Percentiles rank a stretch among this genome's conserved stretches.
These are phyloP conservation scores for Aspergillus spinulosporus DNA, from an alignment of 2,329 filamentous ascomycete genomes.

Conservation along the genomic window DNA sequence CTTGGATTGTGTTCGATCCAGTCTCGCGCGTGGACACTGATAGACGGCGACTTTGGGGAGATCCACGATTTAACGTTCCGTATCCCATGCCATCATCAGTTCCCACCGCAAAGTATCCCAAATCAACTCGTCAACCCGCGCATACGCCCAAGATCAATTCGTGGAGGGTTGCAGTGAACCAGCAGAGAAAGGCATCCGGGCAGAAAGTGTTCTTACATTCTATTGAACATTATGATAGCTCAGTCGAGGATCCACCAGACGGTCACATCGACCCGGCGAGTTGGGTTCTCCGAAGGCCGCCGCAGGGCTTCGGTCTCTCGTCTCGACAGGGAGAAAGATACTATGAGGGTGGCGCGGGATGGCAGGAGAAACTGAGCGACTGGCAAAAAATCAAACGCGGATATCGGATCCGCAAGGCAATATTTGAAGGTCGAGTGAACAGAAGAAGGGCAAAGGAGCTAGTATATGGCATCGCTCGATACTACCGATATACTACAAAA, in stretches of 20 bases:
- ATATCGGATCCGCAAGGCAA: constrained; percentile 39
- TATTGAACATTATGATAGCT: constrained; percentile 37
- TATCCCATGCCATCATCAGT: constrained; percentile 25
- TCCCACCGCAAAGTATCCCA: constrained; percentile 32
- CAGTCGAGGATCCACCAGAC: constrained; percentile 41
- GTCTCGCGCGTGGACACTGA: constrained; percentile 37
- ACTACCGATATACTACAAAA: constrained; percentile 21
- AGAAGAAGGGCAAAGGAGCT: constrained; percentile 34
- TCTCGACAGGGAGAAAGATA: constrained; percentile 38
- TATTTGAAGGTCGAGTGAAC: constrained; percentile 40
- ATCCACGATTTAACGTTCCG: constrained; percentile 38
- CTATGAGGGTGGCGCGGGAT: constrained; percentile 43
- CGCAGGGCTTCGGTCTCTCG: constrained; percentile 40
- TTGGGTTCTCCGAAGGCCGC: constrained; percentile 44
- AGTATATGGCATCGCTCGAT: constrained; percentile 23
- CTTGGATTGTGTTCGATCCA: constrained; percentile 43
- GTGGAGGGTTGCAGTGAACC: constrained; percentile 43
- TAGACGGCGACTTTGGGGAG: constrained; percentile 34
- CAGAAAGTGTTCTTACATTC: constrained; percentile 31
- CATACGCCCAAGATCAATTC: constrained; percentile 38
- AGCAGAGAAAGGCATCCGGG: constrained; percentile 32
- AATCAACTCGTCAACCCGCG: constrained; percentile 19
- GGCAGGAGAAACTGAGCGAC: constrained; percentile 42
- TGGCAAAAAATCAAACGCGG: constrained; percentile 40
- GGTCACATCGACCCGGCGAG: constrained; percentile 41